These are phyloP conservation scores for Lumnitzera racemosa DNA, from an alignment of 345 rosid species.

Conservation along the genomic window DNA sequence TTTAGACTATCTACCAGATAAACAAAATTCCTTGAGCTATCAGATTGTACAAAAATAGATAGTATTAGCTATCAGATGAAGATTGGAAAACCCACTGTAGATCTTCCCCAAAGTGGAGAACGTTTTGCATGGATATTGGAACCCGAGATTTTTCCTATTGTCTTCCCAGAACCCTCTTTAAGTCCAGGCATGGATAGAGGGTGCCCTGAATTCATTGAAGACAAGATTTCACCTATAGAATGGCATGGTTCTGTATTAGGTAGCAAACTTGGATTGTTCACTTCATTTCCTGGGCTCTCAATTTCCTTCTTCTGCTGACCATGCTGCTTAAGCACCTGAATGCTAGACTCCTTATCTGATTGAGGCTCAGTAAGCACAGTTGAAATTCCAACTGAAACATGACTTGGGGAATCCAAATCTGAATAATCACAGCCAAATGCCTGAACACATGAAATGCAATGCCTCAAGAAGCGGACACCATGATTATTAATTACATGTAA, in stretches of 20 bases:
- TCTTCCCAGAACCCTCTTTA: constrained; percentile 58
- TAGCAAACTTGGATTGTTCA: constrained; percentile 23
- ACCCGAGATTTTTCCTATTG: constrained; percentile 46
- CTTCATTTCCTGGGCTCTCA: constrained; percentile 36
- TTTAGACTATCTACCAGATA: no score
- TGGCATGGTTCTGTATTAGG: constrained; percentile 60
- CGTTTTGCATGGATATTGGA: constrained; percentile 57
- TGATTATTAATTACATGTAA: neutral
- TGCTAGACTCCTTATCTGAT: constrained; percentile 34
- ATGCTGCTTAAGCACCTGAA: constrained; percentile 42
- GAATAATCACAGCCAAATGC: constrained; percentile 83
- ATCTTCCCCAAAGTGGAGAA: constrained; percentile 88
- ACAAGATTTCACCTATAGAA: constrained; percentile 67
- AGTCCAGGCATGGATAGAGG: constrained; percentile 41
- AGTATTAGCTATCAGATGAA: neutral
- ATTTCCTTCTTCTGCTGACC: constrained; percentile 43
- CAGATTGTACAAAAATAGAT: neutral
- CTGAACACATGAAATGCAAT: constrained; percentile 32
- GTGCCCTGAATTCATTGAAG: constrained; percentile 51
- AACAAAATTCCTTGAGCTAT: no score
- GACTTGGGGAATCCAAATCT: constrained; percentile 61
- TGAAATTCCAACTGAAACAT: constrained; percentile 36
- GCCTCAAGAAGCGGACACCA: constrained; percentile 1
- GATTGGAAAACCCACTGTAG: constrained; percentile 47
- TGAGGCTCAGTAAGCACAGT: constrained; percentile 31